phyloP scores from a whole-genome alignment of 192 early-diverging fungal genomes.

The Mortierella hygrophila region DNA sequence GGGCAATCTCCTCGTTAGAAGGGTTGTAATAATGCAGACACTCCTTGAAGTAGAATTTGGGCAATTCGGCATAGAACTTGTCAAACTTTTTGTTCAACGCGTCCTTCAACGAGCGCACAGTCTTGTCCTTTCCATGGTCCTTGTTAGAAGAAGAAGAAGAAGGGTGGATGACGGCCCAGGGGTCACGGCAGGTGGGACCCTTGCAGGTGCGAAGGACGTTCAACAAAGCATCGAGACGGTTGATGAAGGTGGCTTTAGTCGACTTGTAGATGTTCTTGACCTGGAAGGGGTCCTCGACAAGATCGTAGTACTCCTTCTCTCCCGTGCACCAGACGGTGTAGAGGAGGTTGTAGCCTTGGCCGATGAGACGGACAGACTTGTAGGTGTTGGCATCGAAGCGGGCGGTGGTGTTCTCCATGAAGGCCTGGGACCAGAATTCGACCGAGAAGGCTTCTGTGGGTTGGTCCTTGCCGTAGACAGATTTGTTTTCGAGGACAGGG shows the following conservation, averaged over 20 bases:
- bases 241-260: conserved; percentile 49
- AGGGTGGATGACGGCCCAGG: conserved; percentile 67
- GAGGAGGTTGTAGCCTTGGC: conserved; percentile 61
- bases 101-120: conserved; percentile 57
- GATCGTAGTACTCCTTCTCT: conserved; percentile 69
- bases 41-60: conserved; percentile 56
- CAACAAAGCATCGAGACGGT: conserved; percentile 70
- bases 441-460: conserved; percentile 65
- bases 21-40: conserved; percentile 56
- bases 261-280: conserved; percentile 64
- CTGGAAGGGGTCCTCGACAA: conserved; percentile 70
- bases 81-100: conserved; percentile 65
- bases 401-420: conserved; percentile 41
- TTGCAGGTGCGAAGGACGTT: conserved; percentile 65
- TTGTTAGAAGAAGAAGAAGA: neutral
- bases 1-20: conserved; percentile 39
- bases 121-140: neutral
- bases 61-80: conserved; percentile 59
- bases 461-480: conserved; percentile 58
- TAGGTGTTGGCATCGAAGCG: conserved; percentile 59
- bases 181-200: conserved; percentile 66
- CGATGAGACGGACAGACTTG: conserved; percentile 67
- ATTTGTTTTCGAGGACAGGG: conserved; percentile 58
- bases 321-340: conserved; percentile 70
- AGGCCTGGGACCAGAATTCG: conserved; percentile 61